Conservation (phyloP, 495 filamentous ascomycete species). For the Podospora tetraspora region DNA sequence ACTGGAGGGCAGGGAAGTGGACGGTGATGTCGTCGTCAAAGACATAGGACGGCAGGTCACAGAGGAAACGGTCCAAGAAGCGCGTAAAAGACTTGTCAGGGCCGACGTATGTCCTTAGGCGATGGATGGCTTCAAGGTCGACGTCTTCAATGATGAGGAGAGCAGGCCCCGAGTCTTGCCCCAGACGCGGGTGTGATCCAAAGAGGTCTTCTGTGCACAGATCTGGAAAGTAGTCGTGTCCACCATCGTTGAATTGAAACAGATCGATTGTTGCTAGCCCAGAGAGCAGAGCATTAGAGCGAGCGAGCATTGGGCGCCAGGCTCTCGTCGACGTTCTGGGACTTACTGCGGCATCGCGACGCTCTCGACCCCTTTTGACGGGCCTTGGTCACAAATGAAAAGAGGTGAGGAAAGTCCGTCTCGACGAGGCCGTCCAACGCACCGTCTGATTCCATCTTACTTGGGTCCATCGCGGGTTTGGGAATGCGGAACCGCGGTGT, state of each 20-base stretch:
- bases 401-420: neutral
- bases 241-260: neutral
- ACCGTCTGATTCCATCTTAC: neutral
- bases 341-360: neutral
- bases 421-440: neutral
- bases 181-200: neutral
- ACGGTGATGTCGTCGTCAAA: neutral
- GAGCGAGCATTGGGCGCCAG: neutral
- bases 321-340: neutral
- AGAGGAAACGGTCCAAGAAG: neutral
- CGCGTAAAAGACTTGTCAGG: neutral
- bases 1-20: neutral
- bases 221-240: neutral
- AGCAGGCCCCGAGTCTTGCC: neutral
- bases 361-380: neutral
- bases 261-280: neutral
- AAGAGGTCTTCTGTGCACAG: neutral
- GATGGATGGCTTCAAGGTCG: neutral
- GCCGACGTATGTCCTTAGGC: neutral
- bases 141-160: neutral
- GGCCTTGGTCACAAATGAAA: neutral
- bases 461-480: neutral
- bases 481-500: neutral
- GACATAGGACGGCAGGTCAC: neutral
- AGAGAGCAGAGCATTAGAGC: neutral